Evolutionary conservation across 768 basidiomycete genomes (phyloP).

Genomic region (Leccinum pellstonianum): DNA sequence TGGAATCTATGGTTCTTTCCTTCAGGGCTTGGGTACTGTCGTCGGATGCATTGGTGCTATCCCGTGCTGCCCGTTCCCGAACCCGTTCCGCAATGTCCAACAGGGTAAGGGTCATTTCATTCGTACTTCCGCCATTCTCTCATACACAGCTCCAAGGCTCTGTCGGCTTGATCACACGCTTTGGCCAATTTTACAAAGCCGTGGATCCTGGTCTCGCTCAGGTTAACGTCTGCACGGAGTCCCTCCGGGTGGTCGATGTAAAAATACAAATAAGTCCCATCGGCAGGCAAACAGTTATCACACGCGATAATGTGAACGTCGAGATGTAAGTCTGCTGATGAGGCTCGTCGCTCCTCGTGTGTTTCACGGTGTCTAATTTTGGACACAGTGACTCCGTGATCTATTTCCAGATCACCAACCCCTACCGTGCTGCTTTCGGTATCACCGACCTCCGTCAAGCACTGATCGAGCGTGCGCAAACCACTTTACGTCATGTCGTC

Average conservation of each 20-base stretch:
- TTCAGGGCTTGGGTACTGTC: constrained; percentile 65
- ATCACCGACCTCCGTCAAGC: constrained; percentile 88
- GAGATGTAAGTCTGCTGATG: constrained; percentile 61
- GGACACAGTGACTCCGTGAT: constrained; percentile 79
- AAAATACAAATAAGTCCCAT: constrained; percentile 94
- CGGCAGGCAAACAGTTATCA: constrained; percentile 87
- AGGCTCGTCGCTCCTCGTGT: not conserved
- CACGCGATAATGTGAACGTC: constrained; percentile 94
- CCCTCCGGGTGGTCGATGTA: constrained; percentile 83
- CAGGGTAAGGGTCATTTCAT: constrained; percentile 53
- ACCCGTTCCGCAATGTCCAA: constrained; percentile 81
- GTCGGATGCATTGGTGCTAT: constrained; percentile 73
- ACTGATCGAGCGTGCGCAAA: constrained; percentile 83
- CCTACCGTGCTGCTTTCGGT: constrained; percentile 92
- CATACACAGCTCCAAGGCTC: constrained; percentile 50
- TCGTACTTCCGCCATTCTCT: constrained; percentile 12
- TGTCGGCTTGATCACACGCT: constrained; percentile 88
- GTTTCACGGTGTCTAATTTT: constrained; percentile 1
- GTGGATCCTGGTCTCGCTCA: constrained; percentile 91
- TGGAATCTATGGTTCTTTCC: constrained; percentile 80
- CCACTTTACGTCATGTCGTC: constrained; percentile 95
- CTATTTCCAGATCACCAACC: constrained; percentile 87
- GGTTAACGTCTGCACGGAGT: constrained; percentile 94
- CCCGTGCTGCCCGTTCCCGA: constrained; percentile 82
- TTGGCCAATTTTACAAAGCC: constrained; percentile 95